These are phyloP conservation scores for Xanthoconium separans DNA, from an alignment of 1,284 basidiomycete genomes.

Conservation along the genomic window DNA sequence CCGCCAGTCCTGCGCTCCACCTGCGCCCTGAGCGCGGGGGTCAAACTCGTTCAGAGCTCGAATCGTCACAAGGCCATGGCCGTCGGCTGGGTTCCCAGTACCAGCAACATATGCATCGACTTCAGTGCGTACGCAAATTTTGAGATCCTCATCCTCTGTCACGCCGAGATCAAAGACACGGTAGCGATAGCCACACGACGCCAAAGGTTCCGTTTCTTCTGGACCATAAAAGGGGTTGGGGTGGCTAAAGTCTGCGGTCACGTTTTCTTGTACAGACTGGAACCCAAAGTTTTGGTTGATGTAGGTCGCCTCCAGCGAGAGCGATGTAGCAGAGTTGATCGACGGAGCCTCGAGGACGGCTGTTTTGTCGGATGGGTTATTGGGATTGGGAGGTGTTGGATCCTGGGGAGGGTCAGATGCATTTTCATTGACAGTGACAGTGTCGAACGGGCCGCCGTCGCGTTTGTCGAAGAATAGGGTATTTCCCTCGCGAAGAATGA, in stretches of 20 bases:
- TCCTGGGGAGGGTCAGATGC: conserved; percentile 94
- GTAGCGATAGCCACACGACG: conserved; percentile 96
- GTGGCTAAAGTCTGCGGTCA: conserved; percentile 71
- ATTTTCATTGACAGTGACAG: conserved; percentile 98
- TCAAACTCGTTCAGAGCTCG: conserved; percentile 98
- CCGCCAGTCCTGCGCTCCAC: conserved; percentile 96
- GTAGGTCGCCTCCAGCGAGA: conserved; percentile 97
- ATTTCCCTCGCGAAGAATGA: conserved; percentile 91
- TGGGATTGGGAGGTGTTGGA: conserved; percentile 72
- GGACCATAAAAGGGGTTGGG: conserved; percentile 96
- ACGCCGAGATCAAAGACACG: conserved; percentile 93
- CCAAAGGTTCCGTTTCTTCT: conserved; percentile 92
- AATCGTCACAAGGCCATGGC: conserved; percentile 87
- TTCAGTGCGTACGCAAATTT: conserved; percentile 93
- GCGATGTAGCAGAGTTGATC: conserved; percentile 92
- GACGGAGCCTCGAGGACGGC: conserved; percentile 64
- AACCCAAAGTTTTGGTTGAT: conserved; percentile 99
- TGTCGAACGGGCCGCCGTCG: conserved; percentile 96
- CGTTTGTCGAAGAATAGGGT: conserved; percentile 98
- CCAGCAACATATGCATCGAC: conserved; percentile 87
- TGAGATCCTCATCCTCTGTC: conserved; percentile 87
- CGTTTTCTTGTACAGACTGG: conserved; percentile 85
- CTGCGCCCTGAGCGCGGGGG: conserved; percentile 85
- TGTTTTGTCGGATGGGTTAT: conserved; percentile 68
- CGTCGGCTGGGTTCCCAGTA: conserved; percentile 61